Base-by-base conservation (phyloP, 805 yeast species). In the Starmera quercuum region DNA sequence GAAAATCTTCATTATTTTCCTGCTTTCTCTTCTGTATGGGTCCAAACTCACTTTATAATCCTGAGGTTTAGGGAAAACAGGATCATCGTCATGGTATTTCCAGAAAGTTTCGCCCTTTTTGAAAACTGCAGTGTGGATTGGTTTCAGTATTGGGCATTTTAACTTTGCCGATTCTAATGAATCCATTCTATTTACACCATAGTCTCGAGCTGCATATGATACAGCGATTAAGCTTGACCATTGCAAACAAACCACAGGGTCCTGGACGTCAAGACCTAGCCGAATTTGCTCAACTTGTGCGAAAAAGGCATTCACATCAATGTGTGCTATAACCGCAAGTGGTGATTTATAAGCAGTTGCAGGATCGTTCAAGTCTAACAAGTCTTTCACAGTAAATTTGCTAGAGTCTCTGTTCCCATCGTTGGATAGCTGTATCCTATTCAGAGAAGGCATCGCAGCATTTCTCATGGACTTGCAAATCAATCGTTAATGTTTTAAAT, bases 111-210 rank as follows among this genome's bases (percentile, higher is more conserved):
- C 87, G 5, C 97, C 97, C 46, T 80, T 83, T 47, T 75, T 78
- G 64, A 84, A 92, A 1, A 90, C 95, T 0, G 97, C 95, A 0
- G 96, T 95, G 54, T 92, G 98, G 2, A 92, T 88, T 2, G 83
- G 70, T 2, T 83, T 68, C 5, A 92, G 55, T 26, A 68, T 58
- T 1, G 95, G 92, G 44, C 97, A 90, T 54, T 84, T 80, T 37
- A 71, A 57, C 38, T 66, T 63, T 1, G 97, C 96, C 4, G 75
- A 67, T 7, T 69, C 69, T 1, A 86, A 53, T 1, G 73, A 64
- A 49, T 83, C 92, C 80, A 86, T 79, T 38, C 98, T 61, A 12
- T 73, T 64, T 15, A 92, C 77, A 0, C 96, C 96, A 52, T 53
- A 87, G 35, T 77, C 75, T 26, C 97, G 64, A 0, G 98, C 97